Evolutionary conservation across 2,329 filamentous ascomycete species (phyloP), one percentile per base, ranked within the genome.

Genomic region (Botrytis paeoniae): DNA sequence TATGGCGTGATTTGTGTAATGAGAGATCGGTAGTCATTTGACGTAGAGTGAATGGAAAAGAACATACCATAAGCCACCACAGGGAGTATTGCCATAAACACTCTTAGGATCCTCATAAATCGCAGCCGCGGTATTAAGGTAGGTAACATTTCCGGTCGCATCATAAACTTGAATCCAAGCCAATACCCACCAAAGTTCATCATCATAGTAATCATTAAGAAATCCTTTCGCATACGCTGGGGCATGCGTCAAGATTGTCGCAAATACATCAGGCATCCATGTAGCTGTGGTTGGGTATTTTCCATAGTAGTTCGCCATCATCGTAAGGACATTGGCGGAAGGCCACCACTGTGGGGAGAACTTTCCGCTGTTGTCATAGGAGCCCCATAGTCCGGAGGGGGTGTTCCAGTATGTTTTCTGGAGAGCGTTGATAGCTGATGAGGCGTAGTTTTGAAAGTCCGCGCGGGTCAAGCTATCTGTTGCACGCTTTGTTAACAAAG

Each of bases 271-370:
- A 35, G 25, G 43, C 54, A 66, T 70, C 43, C 41, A 72, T 60
- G 48, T 16, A 35, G 63, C 54, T 51, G 0, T 71, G 20, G 18
- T 37, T 8, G 78, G 79, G 32, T 76, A 80, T 29, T 74, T 75
- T 35, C 76, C 76, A 69, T 80, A 75, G 37, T 88, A 81, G 71
- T 93, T 88, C 61, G 86, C 87, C 22, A 93, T 81, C 39, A 86
- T 86, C 0, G 90, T 92, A 73, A 93, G 83, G 66, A 86, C 85
- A 78, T 93, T 93, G 60, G 88, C 92, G 69, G 86, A 86, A 78
- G 92, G 91, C 92, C 92, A 94, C 92, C 92, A 94, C 7, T 85
- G 84, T 0, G 86, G 85, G 70, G 87, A 82, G 88, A 89, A 93
- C 14, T 92, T 83, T 2, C 91, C 91, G 0, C 85, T 88, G 3